phyloP scores from a whole-genome alignment of 2,329 filamentous ascomycete genomes.

The Trichophyton benhamiae region DNA sequence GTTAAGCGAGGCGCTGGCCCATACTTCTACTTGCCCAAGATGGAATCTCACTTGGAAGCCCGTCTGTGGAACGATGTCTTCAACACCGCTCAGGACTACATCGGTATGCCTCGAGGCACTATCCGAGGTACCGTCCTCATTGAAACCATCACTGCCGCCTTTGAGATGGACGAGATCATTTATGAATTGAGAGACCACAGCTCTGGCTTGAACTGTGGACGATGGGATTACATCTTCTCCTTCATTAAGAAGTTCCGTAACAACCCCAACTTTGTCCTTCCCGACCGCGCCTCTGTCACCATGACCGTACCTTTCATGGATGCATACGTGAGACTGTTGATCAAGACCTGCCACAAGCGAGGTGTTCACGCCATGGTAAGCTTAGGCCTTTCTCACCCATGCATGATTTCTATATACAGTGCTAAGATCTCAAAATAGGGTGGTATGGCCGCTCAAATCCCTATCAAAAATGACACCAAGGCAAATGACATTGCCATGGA shows the following conservation, averaged over 20 bases:
- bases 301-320: slow-evolving; percentile 99
- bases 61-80: slow-evolving; percentile 97
- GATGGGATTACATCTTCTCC: slow-evolving; percentile 99
- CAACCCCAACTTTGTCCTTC: slow-evolving; percentile 83
- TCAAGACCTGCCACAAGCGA: slow-evolving; percentile 94
- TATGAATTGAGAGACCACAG: slow-evolving; percentile 96
- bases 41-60: slow-evolving; percentile 95
- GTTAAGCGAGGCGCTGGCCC: slow-evolving; percentile 74
- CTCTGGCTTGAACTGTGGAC: slow-evolving; percentile 91
- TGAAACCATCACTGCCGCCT: slow-evolving; percentile 93
- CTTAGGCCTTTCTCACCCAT: not conserved
- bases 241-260: slow-evolving; percentile 99
- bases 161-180: slow-evolving; percentile 99
- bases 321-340: slow-evolving; percentile 88
- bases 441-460: slow-evolving; percentile 97
- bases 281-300: slow-evolving; percentile 79
- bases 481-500: slow-evolving; percentile 95
- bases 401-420: not conserved
- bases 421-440: slow-evolving; percentile 31
- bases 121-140: slow-evolving; percentile 93
- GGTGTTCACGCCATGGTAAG: slow-evolving; percentile 89
- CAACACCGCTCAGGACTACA: slow-evolving; percentile 87
- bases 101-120: slow-evolving; percentile 78
- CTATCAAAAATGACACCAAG: slow-evolving; percentile 84
- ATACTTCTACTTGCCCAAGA: slow-evolving; percentile 97